These are phyloP conservation scores for Anthostomella pinea DNA, from an alignment of 2,329 filamentous ascomycete genomes.

Conservation along the genomic window DNA sequence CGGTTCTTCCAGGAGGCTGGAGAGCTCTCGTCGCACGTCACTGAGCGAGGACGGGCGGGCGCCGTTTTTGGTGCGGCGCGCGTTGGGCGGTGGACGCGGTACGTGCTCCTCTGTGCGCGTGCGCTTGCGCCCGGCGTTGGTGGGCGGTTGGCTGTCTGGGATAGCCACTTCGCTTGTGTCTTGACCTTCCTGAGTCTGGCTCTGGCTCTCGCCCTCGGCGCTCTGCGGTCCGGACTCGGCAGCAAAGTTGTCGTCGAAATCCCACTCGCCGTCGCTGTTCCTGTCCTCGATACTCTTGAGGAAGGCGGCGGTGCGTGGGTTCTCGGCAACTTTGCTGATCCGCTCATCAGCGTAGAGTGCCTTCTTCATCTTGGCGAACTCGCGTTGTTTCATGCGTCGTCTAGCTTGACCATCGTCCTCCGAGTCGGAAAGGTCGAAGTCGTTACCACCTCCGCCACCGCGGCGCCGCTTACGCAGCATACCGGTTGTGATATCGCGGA, in stretches of 20 bases:
- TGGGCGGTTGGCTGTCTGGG: conserved; percentile 54
- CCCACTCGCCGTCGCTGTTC: conserved; percentile 71
- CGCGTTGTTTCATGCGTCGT: conserved; percentile 76
- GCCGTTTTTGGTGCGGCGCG: conserved; percentile 59
- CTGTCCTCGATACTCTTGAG: conserved; percentile 84
- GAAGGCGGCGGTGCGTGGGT: conserved; percentile 87
- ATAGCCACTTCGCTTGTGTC: conserved; percentile 34
- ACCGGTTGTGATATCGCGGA: conserved; percentile 89
- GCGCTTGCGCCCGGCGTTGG: conserved; percentile 31
- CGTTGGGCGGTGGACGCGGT: conserved; percentile 54
- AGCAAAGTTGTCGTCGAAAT: conserved; percentile 62
- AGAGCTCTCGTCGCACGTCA: conserved; percentile 81
- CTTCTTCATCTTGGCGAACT: conserved; percentile 89
- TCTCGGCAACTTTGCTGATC: conserved; percentile 84
- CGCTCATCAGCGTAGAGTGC: conserved; percentile 85
- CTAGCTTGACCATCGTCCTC: conserved; percentile 81
- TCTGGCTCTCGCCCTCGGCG: conserved; percentile 35
- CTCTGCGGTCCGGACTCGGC: conserved; percentile 39
- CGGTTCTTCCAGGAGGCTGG: conserved; percentile 75
- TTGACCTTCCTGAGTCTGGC: conserved; percentile 35
- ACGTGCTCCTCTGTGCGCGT: conserved; percentile 27
- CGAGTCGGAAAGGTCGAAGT: conserved; percentile 84
- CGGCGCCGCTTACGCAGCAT: conserved; percentile 72
- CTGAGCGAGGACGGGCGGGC: conserved; percentile 72
- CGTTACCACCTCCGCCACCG: conserved; percentile 55